Conservation (phyloP, 441 rosid species). For the Populus tomentosa region DNA sequence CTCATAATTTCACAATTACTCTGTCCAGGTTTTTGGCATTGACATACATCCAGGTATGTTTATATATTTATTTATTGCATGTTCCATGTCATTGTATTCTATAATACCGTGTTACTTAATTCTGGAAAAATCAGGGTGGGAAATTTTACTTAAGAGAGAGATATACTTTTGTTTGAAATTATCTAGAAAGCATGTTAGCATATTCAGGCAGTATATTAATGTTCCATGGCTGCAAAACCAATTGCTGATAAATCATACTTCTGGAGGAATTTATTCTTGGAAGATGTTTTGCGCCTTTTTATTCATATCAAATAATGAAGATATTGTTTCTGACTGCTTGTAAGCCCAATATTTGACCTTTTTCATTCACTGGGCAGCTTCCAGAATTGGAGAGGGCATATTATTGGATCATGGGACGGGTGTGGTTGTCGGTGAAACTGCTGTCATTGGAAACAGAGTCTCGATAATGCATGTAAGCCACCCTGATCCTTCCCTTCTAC, state of each 20-base stretch:
- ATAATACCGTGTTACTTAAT: not conserved
- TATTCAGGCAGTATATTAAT: not conserved
- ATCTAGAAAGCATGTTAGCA: not conserved
- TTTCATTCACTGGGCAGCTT: slow-evolving; percentile 46
- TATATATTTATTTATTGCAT: not conserved
- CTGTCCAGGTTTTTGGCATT: slow-evolving; percentile 77
- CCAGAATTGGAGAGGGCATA: slow-evolving; percentile 79
- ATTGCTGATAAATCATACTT: not conserved
- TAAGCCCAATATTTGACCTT: slow-evolving; percentile 3
- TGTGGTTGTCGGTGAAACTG: slow-evolving; percentile 86
- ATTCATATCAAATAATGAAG: slow-evolving; percentile 3
- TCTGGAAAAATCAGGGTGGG: not conserved
- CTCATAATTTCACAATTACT: slow-evolving; percentile 15
- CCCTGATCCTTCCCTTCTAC: slow-evolving; percentile 5
- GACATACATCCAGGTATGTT: slow-evolving; percentile 91
- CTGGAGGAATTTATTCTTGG: slow-evolving; percentile 1
- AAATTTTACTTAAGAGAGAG: not conserved
- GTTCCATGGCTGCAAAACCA: not conserved
- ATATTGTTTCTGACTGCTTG: not conserved
- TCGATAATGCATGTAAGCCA: slow-evolving; percentile 76
- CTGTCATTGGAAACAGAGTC: slow-evolving; percentile 74
- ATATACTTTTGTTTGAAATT: not conserved
- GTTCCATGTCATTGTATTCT: slow-evolving; percentile 1
- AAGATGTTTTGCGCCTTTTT: not conserved
- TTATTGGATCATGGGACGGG: slow-evolving; percentile 90